phyloP scores from a whole-genome alignment of 345 rosid genomes.

The Arabidopsis thaliana region DNA sequence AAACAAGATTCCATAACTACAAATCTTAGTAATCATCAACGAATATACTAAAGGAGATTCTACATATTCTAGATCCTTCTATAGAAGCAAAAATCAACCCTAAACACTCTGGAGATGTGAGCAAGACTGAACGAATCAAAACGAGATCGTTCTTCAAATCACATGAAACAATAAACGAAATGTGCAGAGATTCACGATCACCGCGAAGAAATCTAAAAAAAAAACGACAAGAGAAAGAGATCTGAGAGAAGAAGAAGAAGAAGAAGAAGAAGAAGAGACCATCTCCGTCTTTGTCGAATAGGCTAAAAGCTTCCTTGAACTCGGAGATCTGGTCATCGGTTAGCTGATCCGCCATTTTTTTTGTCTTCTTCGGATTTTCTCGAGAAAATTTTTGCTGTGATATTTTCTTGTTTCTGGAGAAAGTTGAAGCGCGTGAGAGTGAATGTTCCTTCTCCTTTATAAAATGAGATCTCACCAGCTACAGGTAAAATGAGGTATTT shows the following conservation, averaged over 20 bases:
- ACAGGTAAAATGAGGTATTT: not conserved
- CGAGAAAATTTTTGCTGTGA: conserved; percentile 1
- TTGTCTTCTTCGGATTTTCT: not conserved
- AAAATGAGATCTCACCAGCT: not conserved
- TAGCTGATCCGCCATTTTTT: conserved; percentile 54
- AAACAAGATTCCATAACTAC: too few relatives aligned
- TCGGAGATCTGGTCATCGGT: conserved; percentile 57
- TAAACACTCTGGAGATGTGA: too few relatives aligned
- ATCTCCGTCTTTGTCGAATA: conserved; percentile 59
- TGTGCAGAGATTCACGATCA: not conserved
- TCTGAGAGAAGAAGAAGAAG: conserved; percentile 36
- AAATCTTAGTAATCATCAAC: too few relatives aligned
- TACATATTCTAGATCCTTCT: not conserved
- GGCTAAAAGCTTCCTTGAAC: conserved; percentile 44
- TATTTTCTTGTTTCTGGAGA: not conserved
- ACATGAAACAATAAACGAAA: not conserved
- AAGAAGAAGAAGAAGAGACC: conserved; percentile 45
- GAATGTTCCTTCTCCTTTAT: not conserved
- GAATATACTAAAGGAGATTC: not conserved
- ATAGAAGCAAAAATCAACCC: too few relatives aligned
- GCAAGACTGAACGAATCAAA: conserved; percentile 2
- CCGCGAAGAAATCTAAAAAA: not conserved
- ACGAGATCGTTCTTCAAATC: conserved; percentile 1
- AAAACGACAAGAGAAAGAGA: not conserved
- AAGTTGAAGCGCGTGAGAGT: conserved; percentile 24